A percentile compares a stretch with the other conserved stretches of the same genome.
Evolutionary conservation across 345 rosid species (phyloP).

Genomic region (Rhodamnia argentea): DNA sequence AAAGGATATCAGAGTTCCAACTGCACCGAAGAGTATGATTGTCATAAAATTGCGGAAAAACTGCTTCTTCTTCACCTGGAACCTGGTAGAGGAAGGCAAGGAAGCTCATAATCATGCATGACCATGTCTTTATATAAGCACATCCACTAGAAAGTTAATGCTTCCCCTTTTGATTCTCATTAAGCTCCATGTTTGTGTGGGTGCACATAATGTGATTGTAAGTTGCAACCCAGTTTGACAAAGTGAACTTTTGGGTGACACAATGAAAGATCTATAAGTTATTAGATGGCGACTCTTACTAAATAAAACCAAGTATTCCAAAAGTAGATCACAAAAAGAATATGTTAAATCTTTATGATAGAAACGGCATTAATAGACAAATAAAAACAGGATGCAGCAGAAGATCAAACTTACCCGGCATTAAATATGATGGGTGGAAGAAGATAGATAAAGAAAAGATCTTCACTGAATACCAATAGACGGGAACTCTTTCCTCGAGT

Average conservation of each 20-base stretch:
- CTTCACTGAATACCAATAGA: slow-evolving; percentile 89
- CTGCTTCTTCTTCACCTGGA: slow-evolving; percentile 98
- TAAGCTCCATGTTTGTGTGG: not conserved
- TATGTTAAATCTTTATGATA: not conserved
- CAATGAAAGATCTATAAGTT: not conserved
- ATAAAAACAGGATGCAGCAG: not conserved
- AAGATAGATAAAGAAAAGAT: slow-evolving; percentile 90
- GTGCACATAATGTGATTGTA: not conserved
- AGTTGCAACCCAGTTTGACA: not conserved
- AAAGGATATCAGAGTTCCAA: slow-evolving; percentile 92
- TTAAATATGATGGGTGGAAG: slow-evolving; percentile 97
- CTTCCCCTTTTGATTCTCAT: not conserved
- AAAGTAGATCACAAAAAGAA: not conserved
- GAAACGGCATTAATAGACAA: not conserved
- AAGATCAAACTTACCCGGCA: slow-evolving; percentile 61
- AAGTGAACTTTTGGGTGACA: not conserved
- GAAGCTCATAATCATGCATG: not conserved
- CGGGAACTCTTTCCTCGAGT: slow-evolving; percentile 77
- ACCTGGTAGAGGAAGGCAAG: slow-evolving; percentile 28
- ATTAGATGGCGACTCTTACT: too few species aligned
- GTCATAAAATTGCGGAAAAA: slow-evolving; percentile 97
- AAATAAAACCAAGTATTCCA: not conserved
- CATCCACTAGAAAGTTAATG: not conserved
- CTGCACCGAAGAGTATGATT: slow-evolving; percentile 82
- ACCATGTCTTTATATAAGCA: not conserved